A percentile compares a stretch with the other conserved stretches of the same genome.
phyloP scores from a whole-genome alignment of 192 early-diverging fungal species.

The Coemansia sp. region DNA sequence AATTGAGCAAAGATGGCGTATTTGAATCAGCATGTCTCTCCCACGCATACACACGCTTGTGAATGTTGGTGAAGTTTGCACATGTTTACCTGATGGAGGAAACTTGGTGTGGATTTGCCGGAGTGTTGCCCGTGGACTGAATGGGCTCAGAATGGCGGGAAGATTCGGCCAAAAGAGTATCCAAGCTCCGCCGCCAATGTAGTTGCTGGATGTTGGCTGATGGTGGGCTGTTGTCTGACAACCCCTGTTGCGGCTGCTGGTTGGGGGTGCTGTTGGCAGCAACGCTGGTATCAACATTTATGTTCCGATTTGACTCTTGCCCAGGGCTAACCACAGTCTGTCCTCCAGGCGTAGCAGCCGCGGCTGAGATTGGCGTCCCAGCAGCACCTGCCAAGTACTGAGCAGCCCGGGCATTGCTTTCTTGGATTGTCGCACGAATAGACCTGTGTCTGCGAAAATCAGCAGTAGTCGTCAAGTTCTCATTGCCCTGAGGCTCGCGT shows the following conservation, averaged over 20 bases:
- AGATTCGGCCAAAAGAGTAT: background rate
- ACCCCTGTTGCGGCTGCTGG: slow-evolving; percentile 4
- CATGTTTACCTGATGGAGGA: background rate
- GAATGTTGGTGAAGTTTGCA: background rate
- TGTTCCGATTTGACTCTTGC: background rate
- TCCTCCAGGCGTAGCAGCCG: background rate
- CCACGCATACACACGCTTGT: background rate
- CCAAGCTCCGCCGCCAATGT: background rate
- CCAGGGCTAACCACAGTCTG: background rate
- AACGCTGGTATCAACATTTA: background rate
- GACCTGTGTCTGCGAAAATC: slow-evolving; percentile 52
- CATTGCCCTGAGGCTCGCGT: slow-evolving; percentile 8
- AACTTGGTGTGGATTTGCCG: slow-evolving; percentile 1
- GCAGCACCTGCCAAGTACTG: slow-evolving; percentile 1
- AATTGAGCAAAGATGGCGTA: slow-evolving; percentile 10
- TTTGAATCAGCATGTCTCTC: slow-evolving; percentile 9
- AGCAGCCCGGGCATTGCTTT: slow-evolving; percentile 8
- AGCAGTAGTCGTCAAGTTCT: slow-evolving; percentile 3
- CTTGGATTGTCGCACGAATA: slow-evolving; percentile 29
- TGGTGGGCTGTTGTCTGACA: background rate
- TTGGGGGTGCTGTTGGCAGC: background rate
- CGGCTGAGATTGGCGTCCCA: background rate
- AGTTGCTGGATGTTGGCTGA: background rate
- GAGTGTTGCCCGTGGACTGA: slow-evolving; percentile 6
- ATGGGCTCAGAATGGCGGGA: background rate